Evolutionary conservation across 225 moss, liverwort and hornwort species (phyloP).

Genomic region (Neckera pumila): DNA sequence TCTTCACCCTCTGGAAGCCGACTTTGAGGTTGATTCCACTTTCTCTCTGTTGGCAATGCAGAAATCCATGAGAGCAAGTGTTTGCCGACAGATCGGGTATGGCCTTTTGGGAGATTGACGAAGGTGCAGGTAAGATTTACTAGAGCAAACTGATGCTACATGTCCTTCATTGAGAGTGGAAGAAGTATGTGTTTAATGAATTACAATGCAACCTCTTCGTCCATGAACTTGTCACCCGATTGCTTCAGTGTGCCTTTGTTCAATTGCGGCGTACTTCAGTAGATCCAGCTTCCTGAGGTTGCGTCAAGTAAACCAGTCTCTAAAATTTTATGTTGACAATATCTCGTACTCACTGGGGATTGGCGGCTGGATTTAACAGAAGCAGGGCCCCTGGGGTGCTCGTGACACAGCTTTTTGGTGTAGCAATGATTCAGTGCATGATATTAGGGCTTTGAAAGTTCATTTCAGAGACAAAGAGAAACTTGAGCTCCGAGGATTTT

Average conservation of each 20-base stretch:
- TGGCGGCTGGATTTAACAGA: neutral
- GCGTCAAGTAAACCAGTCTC: too few relatives aligned
- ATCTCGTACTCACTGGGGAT: neutral
- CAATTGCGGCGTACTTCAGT: neutral
- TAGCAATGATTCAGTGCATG: neutral
- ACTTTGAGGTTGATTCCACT: neutral
- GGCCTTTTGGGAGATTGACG: neutral
- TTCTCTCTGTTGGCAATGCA: neutral
- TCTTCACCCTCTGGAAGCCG: too few relatives aligned
- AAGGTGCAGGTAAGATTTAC: neutral
- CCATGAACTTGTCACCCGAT: neutral
- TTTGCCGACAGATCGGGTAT: neutral
- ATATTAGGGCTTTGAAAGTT: neutral
- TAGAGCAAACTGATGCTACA: too few relatives aligned
- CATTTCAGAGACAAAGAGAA: neutral
- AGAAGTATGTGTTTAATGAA: neutral
- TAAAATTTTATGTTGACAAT: neutral
- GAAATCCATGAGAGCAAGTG: neutral
- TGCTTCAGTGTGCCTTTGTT: neutral
- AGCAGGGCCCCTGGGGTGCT: neutral
- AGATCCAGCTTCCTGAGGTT: neutral
- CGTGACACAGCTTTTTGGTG: fast-evolving
- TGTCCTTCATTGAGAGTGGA: neutral
- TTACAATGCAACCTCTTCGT: neutral
- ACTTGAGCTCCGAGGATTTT: neutral